phyloP scores from a whole-genome alignment of 345 rosid species.

The Dipteronia sinensis region DNA sequence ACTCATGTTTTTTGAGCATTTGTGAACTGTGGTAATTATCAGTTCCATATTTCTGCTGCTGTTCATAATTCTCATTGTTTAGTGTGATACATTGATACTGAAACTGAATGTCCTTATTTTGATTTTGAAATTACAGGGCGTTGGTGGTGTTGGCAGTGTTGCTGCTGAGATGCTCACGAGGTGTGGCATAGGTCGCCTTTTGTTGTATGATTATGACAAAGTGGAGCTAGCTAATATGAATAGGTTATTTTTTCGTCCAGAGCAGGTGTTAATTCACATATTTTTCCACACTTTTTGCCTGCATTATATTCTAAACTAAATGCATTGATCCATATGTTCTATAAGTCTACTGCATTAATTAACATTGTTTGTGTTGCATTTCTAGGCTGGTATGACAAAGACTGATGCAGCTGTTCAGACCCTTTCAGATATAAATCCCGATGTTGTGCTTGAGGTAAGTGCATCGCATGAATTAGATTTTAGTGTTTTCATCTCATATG shows the following conservation, averaged over 20 bases:
- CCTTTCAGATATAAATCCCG: conserved; percentile 90
- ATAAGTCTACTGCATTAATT: background rate
- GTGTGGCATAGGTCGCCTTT: conserved; percentile 95
- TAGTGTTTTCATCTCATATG: background rate
- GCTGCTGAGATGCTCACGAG: conserved; percentile 99
- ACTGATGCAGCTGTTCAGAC: conserved; percentile 99
- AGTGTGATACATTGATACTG: background rate
- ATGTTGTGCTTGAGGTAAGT: conserved; percentile 81
- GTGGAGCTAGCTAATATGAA: conserved; percentile 99
- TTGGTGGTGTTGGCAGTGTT: conserved; percentile 99
- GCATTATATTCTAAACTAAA: background rate
- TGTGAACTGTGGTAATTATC: background rate
- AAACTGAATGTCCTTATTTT: conserved; percentile 5
- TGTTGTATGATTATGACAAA: conserved; percentile 92
- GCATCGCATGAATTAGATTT: conserved; percentile 13
- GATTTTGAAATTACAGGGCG: conserved; percentile 53
- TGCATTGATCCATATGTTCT: background rate
- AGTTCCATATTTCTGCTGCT: background rate
- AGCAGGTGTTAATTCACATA: conserved; percentile 57
- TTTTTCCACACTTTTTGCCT: background rate
- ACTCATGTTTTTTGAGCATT: background rate
- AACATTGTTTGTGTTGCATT: conserved; percentile 14
- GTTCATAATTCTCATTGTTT: background rate
- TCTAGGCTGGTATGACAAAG: conserved; percentile 94
- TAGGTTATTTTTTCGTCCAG: conserved; percentile 92